These are phyloP conservation scores for Tinospora cordifolia DNA, from an alignment of 164 flowering plant genomes.

Conservation along the genomic window DNA sequence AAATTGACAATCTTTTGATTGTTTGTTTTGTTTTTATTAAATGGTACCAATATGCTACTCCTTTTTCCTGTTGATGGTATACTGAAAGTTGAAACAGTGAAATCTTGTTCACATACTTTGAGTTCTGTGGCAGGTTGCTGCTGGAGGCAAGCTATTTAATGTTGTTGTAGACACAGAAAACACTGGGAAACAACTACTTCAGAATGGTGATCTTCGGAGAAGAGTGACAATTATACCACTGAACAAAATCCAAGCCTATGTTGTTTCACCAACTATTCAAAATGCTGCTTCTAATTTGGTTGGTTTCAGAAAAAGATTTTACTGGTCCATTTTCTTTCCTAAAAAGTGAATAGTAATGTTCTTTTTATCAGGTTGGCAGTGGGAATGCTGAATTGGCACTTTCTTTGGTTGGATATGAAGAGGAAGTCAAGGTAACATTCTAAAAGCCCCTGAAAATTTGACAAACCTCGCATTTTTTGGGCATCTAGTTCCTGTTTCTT, in stretches of 20 bases:
- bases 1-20: no score
- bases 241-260: constrained; percentile 67
- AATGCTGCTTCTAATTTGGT: constrained; percentile 72
- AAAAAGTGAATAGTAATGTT: constrained; percentile 1
- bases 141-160: constrained; percentile 87
- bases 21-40: no score
- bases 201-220: constrained; percentile 74
- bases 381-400: constrained; percentile 88
- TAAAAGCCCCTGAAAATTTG: neutral
- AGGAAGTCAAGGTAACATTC: constrained; percentile 61
- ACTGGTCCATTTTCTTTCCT: neutral
- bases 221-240: constrained; percentile 92
- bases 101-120: neutral
- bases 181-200: constrained; percentile 82
- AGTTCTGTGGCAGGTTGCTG: constrained; percentile 60
- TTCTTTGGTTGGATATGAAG: constrained; percentile 80
- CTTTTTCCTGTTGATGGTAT: neutral
- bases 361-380: constrained; percentile 65
- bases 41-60: no score
- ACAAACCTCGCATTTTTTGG: neutral
- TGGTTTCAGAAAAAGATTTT: constrained; percentile 18
- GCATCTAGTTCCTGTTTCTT: neutral
- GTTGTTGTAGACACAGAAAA: constrained; percentile 91
- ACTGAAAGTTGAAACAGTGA: neutral
- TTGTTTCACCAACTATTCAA: constrained; percentile 51